phyloP scores from a whole-genome alignment of 345 rosid species.

The Aquilaria sinensis region DNA sequence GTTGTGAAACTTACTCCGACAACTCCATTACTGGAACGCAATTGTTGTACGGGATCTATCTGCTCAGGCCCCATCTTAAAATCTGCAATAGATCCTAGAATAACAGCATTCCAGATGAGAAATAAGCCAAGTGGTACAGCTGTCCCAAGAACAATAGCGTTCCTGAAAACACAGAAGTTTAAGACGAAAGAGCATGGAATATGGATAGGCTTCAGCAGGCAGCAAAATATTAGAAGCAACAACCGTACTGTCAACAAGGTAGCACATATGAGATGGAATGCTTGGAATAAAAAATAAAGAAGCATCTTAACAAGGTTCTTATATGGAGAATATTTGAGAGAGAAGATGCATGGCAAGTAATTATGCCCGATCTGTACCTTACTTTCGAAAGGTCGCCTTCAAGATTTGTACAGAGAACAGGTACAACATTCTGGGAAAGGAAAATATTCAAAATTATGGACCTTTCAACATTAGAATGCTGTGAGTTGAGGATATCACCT shows the following conservation, averaged over 20 bases:
- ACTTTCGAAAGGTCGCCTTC: slow-evolving; percentile 95
- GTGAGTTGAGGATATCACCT: slow-evolving; percentile 40
- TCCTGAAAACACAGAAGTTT: slow-evolving; percentile 38
- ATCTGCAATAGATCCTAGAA: slow-evolving; percentile 63
- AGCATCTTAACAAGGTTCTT: too few relatives aligned
- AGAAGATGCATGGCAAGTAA: slow-evolving; percentile 1
- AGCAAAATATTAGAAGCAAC: background rate
- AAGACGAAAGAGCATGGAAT: background rate
- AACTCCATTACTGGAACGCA: slow-evolving; percentile 51
- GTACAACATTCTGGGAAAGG: slow-evolving; percentile 76
- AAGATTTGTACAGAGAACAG: slow-evolving; percentile 87
- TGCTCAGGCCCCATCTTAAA: slow-evolving; percentile 31
- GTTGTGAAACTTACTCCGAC: slow-evolving; percentile 59
- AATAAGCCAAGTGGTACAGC: slow-evolving; percentile 82
- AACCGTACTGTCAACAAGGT: background rate
- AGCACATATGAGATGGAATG: too few relatives aligned
- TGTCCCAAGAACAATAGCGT: slow-evolving; percentile 79
- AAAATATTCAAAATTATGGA: slow-evolving; percentile 12
- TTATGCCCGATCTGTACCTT: slow-evolving; percentile 46
- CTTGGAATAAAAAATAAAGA: too few relatives aligned
- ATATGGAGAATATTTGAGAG: background rate
- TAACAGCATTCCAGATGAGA: slow-evolving; percentile 86
- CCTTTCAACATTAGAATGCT: slow-evolving; percentile 9
- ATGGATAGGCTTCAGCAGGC: background rate
- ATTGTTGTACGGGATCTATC: slow-evolving; percentile 72